A percentile compares a stretch with the other conserved stretches of the same genome.
phyloP scores from a whole-genome alignment of 495 filamentous ascomycete genomes.

The Elaphomyces granulatus region DNA sequence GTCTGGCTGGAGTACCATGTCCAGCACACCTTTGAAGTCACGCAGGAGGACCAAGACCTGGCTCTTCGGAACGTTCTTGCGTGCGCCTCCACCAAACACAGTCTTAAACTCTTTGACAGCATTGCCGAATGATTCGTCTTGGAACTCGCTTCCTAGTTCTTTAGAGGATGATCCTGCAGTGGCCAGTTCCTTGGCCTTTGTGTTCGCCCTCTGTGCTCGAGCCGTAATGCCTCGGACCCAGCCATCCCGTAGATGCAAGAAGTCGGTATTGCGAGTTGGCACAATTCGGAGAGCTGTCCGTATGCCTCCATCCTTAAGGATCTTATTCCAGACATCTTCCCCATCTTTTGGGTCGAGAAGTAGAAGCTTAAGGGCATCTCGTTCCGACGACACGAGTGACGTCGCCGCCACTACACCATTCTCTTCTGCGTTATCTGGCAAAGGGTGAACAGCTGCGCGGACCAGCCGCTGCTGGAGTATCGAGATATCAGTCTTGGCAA shows the following conservation, averaged over 20 bases:
- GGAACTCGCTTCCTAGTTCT: conserved; percentile 30
- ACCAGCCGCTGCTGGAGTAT: conserved; percentile 42
- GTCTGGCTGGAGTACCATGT: conserved; percentile 50
- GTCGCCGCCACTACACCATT: conserved; percentile 53
- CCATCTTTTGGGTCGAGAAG: conserved; percentile 57
- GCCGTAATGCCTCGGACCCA: conserved; percentile 74
- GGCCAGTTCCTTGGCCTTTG: conserved; percentile 9
- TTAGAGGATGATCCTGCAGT: conserved; percentile 5
- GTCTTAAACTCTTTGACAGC: conserved; percentile 61
- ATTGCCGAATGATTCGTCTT: conserved; percentile 55
- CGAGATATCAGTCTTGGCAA: conserved; percentile 61
- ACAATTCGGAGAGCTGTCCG: conserved; percentile 65
- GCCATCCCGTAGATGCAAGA: conserved; percentile 78
- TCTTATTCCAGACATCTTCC: conserved; percentile 54
- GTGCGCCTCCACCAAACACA: conserved; percentile 55
- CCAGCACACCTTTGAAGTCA: conserved; percentile 48
- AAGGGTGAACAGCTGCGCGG: conserved; percentile 26
- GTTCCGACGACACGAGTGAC: conserved; percentile 66
- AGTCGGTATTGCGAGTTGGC: conserved; percentile 79
- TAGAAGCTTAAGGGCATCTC: conserved; percentile 47
- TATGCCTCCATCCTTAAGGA: conserved; percentile 47
- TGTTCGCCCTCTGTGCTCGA: conserved; percentile 36
- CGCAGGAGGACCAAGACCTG: conserved; percentile 60
- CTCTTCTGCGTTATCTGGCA: conserved; percentile 20
- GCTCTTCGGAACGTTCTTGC: conserved; percentile 54